Evolutionary conservation across 2,329 filamentous ascomycete species (phyloP).

Genomic region (Colletotrichum lini): DNA sequence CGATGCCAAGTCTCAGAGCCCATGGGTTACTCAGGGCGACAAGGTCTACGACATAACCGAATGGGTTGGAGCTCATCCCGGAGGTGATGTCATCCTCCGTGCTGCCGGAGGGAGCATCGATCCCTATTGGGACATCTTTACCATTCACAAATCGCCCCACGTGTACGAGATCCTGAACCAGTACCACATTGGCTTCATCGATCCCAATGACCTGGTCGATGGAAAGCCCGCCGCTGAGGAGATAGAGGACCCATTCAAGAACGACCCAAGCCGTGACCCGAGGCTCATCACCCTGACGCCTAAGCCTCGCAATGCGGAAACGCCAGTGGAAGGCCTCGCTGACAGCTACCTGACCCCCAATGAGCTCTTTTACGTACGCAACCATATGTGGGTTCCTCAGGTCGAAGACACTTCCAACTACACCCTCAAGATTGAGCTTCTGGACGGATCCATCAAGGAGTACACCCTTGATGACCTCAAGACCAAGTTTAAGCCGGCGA

Average conservation of each 20-base stretch:
- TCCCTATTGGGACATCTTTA: slow-evolving; percentile 79
- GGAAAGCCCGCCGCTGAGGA: slow-evolving; percentile 66
- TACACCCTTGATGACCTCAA: slow-evolving; percentile 71
- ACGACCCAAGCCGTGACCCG: slow-evolving; percentile 67
- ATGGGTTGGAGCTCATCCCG: slow-evolving; percentile 76
- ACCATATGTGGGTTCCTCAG: slow-evolving; percentile 75
- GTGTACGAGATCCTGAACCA: slow-evolving; percentile 76
- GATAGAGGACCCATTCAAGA: slow-evolving; percentile 73
- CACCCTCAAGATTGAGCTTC: slow-evolving; percentile 67
- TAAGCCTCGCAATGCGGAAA: slow-evolving; percentile 74
- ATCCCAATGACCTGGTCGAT: slow-evolving; percentile 70
- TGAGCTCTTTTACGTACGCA: slow-evolving; percentile 55
- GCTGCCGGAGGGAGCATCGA: slow-evolving; percentile 77
- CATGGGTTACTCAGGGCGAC: slow-evolving; percentile 76
- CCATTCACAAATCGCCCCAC: slow-evolving; percentile 76
- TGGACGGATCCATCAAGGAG: slow-evolving; percentile 65
- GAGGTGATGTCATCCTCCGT: slow-evolving; percentile 77
- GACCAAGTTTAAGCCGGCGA: slow-evolving; percentile 63
- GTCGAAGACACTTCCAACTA: slow-evolving; percentile 59
- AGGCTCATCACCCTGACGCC: slow-evolving; percentile 66
- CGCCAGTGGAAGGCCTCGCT: slow-evolving; percentile 63
- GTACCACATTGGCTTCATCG: slow-evolving; percentile 74
- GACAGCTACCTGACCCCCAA: slow-evolving; percentile 68
- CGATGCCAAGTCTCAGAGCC: slow-evolving; percentile 64
- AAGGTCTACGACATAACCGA: slow-evolving; percentile 81